phyloP scores from a whole-genome alignment of 495 filamentous ascomycete species.

The Cairneyella variabilis region DNA sequence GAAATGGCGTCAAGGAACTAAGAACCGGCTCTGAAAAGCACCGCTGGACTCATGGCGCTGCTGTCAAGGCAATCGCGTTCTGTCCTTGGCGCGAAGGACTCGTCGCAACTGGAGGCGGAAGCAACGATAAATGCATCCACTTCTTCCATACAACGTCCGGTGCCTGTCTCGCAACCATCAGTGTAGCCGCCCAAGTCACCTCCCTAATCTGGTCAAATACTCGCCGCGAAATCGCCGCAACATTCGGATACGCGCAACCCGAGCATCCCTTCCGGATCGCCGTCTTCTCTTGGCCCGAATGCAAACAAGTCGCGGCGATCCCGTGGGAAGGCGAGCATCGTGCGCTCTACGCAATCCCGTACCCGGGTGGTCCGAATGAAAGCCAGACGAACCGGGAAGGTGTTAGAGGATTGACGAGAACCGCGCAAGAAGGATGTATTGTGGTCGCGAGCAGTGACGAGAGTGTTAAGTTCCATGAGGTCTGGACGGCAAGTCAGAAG shows the following conservation, averaged over 20 bases:
- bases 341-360: slow-evolving; percentile 71
- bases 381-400: slow-evolving; percentile 23
- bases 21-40: slow-evolving; percentile 59
- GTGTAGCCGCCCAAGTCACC: slow-evolving; percentile 90
- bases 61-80: slow-evolving; percentile 96
- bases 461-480: slow-evolving; percentile 93
- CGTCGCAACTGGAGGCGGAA: slow-evolving; percentile 87
- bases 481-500: slow-evolving; percentile 71
- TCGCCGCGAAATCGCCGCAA: slow-evolving; percentile 83
- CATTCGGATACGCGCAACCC: slow-evolving; percentile 92
- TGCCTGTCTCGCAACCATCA: slow-evolving; percentile 82
- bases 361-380: slow-evolving; percentile 56
- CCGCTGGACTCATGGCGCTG: slow-evolving; percentile 74
- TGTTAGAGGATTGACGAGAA: slow-evolving; percentile 39
- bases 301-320: slow-evolving; percentile 80
- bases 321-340: slow-evolving; percentile 83
- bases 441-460: slow-evolving; percentile 92
- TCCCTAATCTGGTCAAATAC: slow-evolving; percentile 86
- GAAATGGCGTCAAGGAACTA: slow-evolving; percentile 24
- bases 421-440: slow-evolving; percentile 82
- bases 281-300: slow-evolving; percentile 94
- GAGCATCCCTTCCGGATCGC: slow-evolving; percentile 89
- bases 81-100: slow-evolving; percentile 90
- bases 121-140: slow-evolving; percentile 92
- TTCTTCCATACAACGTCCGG: slow-evolving; percentile 90